Evolutionary conservation across 1,284 basidiomycete species (phyloP), one percentile per base, ranked within the genome.

Genomic region (Phenoliferia sp.): DNA sequence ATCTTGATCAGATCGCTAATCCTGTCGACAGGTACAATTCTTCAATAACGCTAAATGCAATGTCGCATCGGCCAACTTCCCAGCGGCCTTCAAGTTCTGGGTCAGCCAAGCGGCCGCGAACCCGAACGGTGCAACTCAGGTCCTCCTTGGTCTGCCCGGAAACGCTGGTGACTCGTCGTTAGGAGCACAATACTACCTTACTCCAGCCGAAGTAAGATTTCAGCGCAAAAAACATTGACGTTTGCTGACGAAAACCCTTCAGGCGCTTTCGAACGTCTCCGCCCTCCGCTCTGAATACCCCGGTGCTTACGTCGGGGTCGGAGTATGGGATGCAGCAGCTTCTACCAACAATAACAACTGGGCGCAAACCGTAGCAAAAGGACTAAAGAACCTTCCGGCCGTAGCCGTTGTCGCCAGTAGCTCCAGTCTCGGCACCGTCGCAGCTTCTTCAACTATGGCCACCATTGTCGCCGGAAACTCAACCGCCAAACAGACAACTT

Each of bases 41-140:
- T 56, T 56, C 54, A 56, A 56, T 31, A 56, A 56, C 54, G 54
- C 54, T 16, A 29, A 29, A 31, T 56, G 54, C 54, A 56, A 56
- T 9, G n/a, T 29, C 6, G 29, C 54, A 12, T 56, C 54, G 26
- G 54, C 29, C 5, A 56, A 56, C 54, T 56, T 56, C 22, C 6
- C 54, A 12, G n/a, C 54, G 16, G 22, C 54, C 7, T 56, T 56
- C 29, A 19, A 28, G 26, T 31, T 29, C 54, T 56, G n/a, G n/a
- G n/a, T n/a, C 10, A 29, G 28, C 54, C 26, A 29, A 9, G 54
- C 54, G 5, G 54, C 54, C 26, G 29, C 54, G 22, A 56, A 56
- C 54, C 54, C 54, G 7, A 15, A 10, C 10, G 54, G 54, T 31
- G n/a, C 7, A 3, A 56, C 54, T 7, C n/a, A 56, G n/a, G 54